Base-by-base conservation (phyloP, 192 early-diverging fungal species). In the Linnemannia zychae region DNA sequence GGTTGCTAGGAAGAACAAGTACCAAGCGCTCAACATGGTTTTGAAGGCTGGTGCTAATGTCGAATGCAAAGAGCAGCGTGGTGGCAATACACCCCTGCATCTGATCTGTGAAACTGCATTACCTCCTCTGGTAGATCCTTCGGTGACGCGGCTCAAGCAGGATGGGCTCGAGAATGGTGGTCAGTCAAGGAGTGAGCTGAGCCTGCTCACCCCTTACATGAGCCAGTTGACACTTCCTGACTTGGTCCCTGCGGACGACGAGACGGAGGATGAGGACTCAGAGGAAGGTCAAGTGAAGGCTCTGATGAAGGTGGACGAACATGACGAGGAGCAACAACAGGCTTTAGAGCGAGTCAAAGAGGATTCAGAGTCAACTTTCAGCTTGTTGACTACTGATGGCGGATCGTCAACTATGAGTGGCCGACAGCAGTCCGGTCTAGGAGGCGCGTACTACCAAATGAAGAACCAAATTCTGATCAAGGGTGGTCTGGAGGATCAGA, bases 1-100 rank as follows among this genome's bases (percentile, higher is more conserved):
- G 0, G 83, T 85, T 18, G 83, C 83, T 24, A 71, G 83, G 3
- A 85, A 85, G 63, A 85, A 85, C 74, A 85, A 79, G 70, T 85
- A 79, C 40, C 74, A 79, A 74, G 74, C 83, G 18, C 67, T 85
- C 74, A 79, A 76, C 48, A 76, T 85, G 74, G 83, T 85, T 0
- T 47, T 79, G 15, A 79, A 68, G 49, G 83, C 83, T 33, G 83
- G 83, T 9, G 83, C 83, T 7, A 85, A 79, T 72, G 83, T 85
- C 1, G 77, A 76, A 13, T 60, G 77, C 28, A 85, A 79, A 18
- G 83, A 79, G 49, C 73, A 69, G 38, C 83, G 83, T 53, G 74
- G 77, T 34, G 83, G 83, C 1, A 85, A 85, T 7, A 85, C 74
- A 1, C 74, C 83, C 2, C 50, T 85, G 60, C 83, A 85, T 69